Percentiles rank a stretch among this genome's conserved stretches.
Evolutionary conservation across 2,329 filamentous ascomycete species (phyloP).

Genomic region (Xylaria sp.): DNA sequence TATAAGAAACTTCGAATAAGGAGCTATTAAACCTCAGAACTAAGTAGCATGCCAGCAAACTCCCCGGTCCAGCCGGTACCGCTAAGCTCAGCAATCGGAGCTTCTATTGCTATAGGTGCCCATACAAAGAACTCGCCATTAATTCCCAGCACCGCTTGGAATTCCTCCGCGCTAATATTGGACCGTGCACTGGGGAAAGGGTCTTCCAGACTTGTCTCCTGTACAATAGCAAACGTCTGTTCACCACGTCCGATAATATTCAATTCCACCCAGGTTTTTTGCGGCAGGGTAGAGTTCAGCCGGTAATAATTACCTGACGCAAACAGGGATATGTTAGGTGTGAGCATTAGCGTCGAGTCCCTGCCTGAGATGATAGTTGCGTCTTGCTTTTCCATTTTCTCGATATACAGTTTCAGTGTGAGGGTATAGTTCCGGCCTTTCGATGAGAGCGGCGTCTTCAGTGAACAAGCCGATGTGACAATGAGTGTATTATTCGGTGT

Average conservation of each 20-base stretch:
- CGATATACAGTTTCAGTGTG: slow-evolving; percentile 54
- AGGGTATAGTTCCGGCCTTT: slow-evolving; percentile 69
- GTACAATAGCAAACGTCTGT: slow-evolving; percentile 48
- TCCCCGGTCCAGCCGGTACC: slow-evolving; percentile 51
- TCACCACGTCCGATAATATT: slow-evolving; percentile 48
- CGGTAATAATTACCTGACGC: slow-evolving; percentile 51
- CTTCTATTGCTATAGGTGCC: slow-evolving; percentile 58
- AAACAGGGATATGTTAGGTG: slow-evolving; percentile 51
- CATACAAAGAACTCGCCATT: slow-evolving; percentile 55
- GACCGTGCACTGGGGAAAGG: slow-evolving; percentile 27
- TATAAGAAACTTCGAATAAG: not conserved
- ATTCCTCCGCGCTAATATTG: slow-evolving; percentile 51
- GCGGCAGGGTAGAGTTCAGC: slow-evolving; percentile 49
- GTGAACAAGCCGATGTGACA: slow-evolving; percentile 52
- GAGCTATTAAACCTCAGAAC: slow-evolving; percentile 39
- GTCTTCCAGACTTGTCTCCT: slow-evolving; percentile 21
- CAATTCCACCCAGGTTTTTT: slow-evolving; percentile 46
- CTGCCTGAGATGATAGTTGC: slow-evolving; percentile 55
- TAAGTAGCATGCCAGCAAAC: slow-evolving; percentile 48
- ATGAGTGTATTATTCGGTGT: slow-evolving; percentile 44
- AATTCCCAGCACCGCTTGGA: slow-evolving; percentile 55
- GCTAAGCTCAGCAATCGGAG: slow-evolving; percentile 54
- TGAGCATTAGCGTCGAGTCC: slow-evolving; percentile 57
- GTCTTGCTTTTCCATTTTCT: slow-evolving; percentile 41
- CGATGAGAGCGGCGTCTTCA: slow-evolving; percentile 59